Conservation (phyloP, 805 yeast genomes). For the Maudiozyma turicensis region DNA sequence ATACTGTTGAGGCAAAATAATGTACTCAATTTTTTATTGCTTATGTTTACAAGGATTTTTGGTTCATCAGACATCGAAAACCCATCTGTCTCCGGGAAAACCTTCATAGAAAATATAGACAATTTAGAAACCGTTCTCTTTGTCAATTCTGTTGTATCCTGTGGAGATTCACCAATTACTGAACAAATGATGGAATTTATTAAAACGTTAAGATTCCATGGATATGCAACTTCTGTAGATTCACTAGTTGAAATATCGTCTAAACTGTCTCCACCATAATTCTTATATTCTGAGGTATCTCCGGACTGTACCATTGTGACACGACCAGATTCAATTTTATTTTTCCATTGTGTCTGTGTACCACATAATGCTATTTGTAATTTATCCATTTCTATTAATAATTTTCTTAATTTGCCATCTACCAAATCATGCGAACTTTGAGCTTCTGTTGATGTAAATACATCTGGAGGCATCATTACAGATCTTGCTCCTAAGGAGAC, state of each 20-base stretch:
- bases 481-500: conserved; percentile 35
- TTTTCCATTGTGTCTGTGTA: conserved; percentile 21
- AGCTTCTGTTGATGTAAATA: conserved; percentile 26
- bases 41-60: conserved; percentile 18
- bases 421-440: conserved; percentile 34
- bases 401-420: conserved; percentile 31
- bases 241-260: conserved; percentile 23
- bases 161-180: conserved; percentile 28
- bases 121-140: conserved; percentile 28
- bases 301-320: conserved; percentile 16
- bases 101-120: conserved; percentile 17
- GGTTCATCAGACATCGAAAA: conserved; percentile 14
- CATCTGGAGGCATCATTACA: conserved; percentile 33
- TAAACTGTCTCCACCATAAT: conserved; percentile 9
- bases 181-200: conserved; percentile 20
- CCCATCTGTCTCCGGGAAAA: conserved; percentile 21
- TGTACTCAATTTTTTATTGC: conserved; percentile 23
- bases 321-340: conserved; percentile 12
- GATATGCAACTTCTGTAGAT: conserved; percentile 26
- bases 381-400: conserved; percentile 21
- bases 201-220: conserved; percentile 20
- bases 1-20: conserved; percentile 35
- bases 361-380: conserved; percentile 19
- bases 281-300: conserved; percentile 5
- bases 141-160: conserved; percentile 17